These are phyloP conservation scores for Anthostomella pinea DNA, from an alignment of 2,329 filamentous ascomycete genomes.

Conservation along the genomic window DNA sequence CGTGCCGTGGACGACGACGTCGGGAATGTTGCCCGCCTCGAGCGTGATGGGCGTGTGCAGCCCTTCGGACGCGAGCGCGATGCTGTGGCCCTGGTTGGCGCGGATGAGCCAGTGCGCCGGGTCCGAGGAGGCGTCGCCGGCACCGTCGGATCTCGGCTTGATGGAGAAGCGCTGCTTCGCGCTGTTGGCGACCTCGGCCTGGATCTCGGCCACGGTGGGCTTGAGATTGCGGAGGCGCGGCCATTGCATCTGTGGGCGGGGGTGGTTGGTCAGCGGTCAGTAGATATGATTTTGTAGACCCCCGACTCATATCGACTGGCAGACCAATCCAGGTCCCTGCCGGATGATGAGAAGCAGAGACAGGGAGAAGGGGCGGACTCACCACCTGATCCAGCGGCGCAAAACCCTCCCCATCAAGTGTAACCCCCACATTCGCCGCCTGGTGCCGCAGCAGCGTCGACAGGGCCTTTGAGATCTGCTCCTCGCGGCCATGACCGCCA, in stretches of 20 bases:
- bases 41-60: constrained; percentile 68
- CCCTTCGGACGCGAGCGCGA: constrained; percentile 68
- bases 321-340: too few relatives aligned
- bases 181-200: constrained; percentile 65
- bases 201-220: constrained; percentile 73
- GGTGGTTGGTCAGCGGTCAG: neutral
- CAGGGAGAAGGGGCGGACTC: constrained; percentile 33
- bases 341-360: neutral
- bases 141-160: constrained; percentile 48
- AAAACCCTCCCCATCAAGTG: constrained; percentile 58
- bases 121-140: constrained; percentile 38
- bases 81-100: constrained; percentile 91
- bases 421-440: constrained; percentile 53
- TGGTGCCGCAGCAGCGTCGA: constrained; percentile 55
- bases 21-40: constrained; percentile 56
- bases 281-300: too few relatives aligned
- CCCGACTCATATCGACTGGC: too few relatives aligned
- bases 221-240: constrained; percentile 63
- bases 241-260: constrained; percentile 52
- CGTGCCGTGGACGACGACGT: constrained; percentile 79
- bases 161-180: constrained; percentile 91
- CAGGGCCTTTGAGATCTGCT: constrained; percentile 52
- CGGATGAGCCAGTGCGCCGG: constrained; percentile 79
- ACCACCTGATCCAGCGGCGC: constrained; percentile 58
- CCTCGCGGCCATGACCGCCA: constrained; percentile 38